phyloP scores from a whole-genome alignment of 2,329 filamentous ascomycete genomes.

The Sarocladium strictum region DNA sequence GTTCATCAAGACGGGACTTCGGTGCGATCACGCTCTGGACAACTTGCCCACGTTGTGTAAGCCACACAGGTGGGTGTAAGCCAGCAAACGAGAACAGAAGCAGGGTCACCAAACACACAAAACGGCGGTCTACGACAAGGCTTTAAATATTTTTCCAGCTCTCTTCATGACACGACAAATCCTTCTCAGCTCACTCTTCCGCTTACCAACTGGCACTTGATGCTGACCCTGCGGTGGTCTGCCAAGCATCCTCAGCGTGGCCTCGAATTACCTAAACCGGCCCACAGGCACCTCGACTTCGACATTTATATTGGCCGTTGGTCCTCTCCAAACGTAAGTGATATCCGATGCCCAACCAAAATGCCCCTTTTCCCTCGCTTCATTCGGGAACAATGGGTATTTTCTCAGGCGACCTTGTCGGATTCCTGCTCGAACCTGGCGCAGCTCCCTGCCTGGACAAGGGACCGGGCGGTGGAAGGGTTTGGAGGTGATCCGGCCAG shows the following conservation, averaged over 20 bases:
- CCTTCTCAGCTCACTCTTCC: not conserved
- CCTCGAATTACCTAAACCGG: slow-evolving; percentile 8
- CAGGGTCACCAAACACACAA: not conserved
- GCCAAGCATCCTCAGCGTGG: slow-evolving; percentile 5
- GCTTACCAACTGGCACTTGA: not conserved
- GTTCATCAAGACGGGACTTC: not conserved
- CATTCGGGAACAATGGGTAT: not conserved
- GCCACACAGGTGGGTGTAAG: not conserved
- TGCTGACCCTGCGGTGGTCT: not conserved
- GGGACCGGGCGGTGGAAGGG: not conserved
- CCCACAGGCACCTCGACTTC: not conserved
- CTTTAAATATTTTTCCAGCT: not conserved
- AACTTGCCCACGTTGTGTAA: not conserved
- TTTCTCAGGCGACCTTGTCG: not conserved
- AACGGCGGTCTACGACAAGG: not conserved
- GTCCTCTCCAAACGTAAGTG: slow-evolving; percentile 4
- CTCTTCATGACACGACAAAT: not conserved
- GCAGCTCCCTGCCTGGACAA: not conserved
- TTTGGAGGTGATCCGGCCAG: not conserved
- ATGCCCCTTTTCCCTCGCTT: not conserved
- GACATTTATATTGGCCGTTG: slow-evolving; percentile 7
- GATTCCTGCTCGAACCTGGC: not conserved
- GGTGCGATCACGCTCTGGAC: not conserved
- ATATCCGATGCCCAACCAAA: not conserved
- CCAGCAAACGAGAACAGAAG: not conserved